Percentiles rank a stretch among this genome's conserved stretches.
Evolutionary conservation across 495 filamentous ascomycete species (phyloP).

Genomic region (Lasiosphaeria ovina): DNA sequence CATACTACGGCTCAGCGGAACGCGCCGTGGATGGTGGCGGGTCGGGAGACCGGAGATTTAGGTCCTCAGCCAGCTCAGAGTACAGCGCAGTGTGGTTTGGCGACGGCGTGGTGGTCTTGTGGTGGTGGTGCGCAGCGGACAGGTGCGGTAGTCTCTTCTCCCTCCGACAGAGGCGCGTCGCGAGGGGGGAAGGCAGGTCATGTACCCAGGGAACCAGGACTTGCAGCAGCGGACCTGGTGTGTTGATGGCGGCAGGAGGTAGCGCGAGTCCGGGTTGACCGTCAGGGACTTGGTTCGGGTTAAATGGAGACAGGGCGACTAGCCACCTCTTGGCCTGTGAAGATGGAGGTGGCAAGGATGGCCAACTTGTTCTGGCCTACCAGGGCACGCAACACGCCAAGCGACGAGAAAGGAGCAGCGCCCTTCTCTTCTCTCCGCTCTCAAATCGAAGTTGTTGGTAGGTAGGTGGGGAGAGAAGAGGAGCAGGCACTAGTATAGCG

Average conservation of each 20-base stretch:
- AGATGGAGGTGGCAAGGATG: constrained; percentile 19
- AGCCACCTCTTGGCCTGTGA: constrained; percentile 8
- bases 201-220: constrained; percentile 29
- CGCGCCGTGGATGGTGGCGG: constrained; percentile 18
- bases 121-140: constrained; percentile 20
- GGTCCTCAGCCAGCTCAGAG: constrained; percentile 27
- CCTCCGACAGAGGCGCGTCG: not conserved
- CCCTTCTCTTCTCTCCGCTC: not conserved
- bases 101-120: constrained; percentile 30
- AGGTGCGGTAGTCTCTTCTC: not conserved
- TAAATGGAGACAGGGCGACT: constrained; percentile 21
- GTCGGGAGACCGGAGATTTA: constrained; percentile 29
- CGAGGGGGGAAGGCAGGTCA: constrained; percentile 32
- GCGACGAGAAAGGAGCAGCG: constrained; percentile 4
- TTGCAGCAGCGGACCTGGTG: constrained; percentile 33
- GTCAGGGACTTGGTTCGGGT: constrained; percentile 17
- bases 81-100: constrained; percentile 27
- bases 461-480: constrained; percentile 12
- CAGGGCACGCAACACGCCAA: constrained; percentile 15
- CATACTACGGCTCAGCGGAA: constrained; percentile 41
- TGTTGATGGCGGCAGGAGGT: constrained; percentile 34
- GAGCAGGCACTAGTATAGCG: constrained; percentile 20
- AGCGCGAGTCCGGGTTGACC: constrained; percentile 17
- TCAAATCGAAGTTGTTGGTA: not conserved
- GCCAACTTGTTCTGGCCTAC: constrained; percentile 1